Conservation (phyloP, 2,329 filamentous ascomycete genomes). For the Pseudogymnoascus sp. region DNA sequence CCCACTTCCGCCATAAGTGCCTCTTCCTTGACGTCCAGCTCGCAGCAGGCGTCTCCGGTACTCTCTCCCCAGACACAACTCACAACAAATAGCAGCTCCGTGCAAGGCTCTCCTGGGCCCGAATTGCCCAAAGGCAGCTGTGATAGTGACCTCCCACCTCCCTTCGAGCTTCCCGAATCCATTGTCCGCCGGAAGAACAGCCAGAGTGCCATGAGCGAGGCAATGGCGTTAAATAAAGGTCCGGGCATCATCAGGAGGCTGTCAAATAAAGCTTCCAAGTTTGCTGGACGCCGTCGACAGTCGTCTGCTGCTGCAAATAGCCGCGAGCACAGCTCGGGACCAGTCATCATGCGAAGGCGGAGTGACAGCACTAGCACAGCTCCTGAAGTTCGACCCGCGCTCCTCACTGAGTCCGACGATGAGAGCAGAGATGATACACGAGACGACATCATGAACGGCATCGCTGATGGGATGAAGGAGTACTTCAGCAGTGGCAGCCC, state of each 20-base stretch:
- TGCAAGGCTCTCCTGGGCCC: constrained; percentile 49
- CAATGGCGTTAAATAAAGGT: constrained; percentile 48
- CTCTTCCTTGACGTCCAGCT: constrained; percentile 47
- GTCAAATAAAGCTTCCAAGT: constrained; percentile 70
- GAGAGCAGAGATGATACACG: constrained; percentile 45
- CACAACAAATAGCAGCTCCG: constrained; percentile 53
- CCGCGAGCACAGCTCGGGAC: constrained; percentile 82
- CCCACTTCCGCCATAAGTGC: constrained; percentile 49
- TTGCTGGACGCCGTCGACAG: constrained; percentile 61
- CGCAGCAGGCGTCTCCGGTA: constrained; percentile 48
- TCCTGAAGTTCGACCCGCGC: constrained; percentile 37
- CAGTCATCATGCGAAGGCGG: constrained; percentile 75
- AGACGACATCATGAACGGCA: constrained; percentile 39
- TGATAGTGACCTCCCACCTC: constrained; percentile 44
- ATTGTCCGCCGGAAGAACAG: constrained; percentile 54
- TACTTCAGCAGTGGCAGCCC: constrained; percentile 41
- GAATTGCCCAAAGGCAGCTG: constrained; percentile 42
- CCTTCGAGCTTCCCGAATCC: constrained; percentile 66
- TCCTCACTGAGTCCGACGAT: constrained; percentile 49
- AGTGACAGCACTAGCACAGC: constrained; percentile 80
- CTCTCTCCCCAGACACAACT: constrained; percentile 47
- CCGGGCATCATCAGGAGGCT: constrained; percentile 73
- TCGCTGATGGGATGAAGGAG: constrained; percentile 40
- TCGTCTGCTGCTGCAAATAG: constrained; percentile 71
- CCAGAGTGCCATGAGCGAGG: constrained; percentile 57